Evolutionary conservation across 192 early-diverging fungal species (phyloP).

Genomic region (Blastocladiella britannica): DNA sequence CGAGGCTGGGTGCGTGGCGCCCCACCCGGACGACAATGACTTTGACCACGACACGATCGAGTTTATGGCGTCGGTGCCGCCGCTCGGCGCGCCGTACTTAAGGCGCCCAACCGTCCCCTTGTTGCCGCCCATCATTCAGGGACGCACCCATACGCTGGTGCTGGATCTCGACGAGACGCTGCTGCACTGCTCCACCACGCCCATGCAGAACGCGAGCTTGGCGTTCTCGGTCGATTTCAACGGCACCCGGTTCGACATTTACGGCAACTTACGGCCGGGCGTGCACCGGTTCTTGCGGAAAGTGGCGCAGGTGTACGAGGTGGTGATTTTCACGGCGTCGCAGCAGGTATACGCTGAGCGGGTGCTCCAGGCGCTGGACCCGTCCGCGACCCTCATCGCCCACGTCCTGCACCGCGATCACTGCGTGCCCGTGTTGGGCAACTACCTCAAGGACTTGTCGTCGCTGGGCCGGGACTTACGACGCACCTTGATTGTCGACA

Average conservation of each 20-base stretch:
- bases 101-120: not conserved
- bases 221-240: conserved; percentile 45
- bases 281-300: conserved; percentile 35
- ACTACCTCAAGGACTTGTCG: conserved; percentile 49
- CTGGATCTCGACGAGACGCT: conserved; percentile 49
- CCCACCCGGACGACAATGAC: not conserved
- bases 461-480: conserved; percentile 43
- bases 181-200: conserved; percentile 39
- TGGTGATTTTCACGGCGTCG: conserved; percentile 53
- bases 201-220: conserved; percentile 32
- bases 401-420: conserved; percentile 50
- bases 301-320: conserved; percentile 37
- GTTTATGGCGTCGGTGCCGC: not conserved
- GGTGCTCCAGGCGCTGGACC: conserved; percentile 38
- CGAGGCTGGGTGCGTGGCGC: too few species aligned
- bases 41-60: not conserved
- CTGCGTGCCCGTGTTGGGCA: conserved; percentile 39
- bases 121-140: not conserved
- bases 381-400: conserved; percentile 30
- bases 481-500: conserved; percentile 44
- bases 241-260: conserved; percentile 34
- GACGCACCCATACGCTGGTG: conserved; percentile 21
- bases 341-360: conserved; percentile 51
- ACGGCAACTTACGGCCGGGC: conserved; percentile 44
- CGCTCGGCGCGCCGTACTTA: not conserved